Evolutionary conservation across 2,329 filamentous ascomycete genomes (phyloP).

Genomic region (Colletotrichum kahawae): DNA sequence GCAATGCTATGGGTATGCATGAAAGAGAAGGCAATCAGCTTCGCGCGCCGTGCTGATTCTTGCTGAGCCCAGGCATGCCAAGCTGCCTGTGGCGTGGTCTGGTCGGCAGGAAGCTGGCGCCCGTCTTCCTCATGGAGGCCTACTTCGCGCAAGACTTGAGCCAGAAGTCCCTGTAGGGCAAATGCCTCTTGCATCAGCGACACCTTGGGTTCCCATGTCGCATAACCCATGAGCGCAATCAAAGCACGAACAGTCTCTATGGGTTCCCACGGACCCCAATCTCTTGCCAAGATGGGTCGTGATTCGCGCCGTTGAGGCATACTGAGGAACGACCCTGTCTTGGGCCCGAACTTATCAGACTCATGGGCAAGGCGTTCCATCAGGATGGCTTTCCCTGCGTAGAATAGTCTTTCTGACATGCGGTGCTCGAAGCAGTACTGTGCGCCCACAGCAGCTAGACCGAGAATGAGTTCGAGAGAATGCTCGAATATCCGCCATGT

Average conservation of each 20-base stretch:
- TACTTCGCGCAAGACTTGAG: conserved; percentile 36
- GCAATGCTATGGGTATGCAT: conserved; percentile 43
- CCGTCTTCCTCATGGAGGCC: conserved; percentile 34
- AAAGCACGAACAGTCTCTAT: conserved; percentile 38
- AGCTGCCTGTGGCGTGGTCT: conserved; percentile 6
- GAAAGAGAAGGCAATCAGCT: conserved; percentile 43
- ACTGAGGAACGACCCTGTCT: conserved; percentile 28
- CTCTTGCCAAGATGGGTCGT: neutral
- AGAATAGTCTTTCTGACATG: conserved; percentile 37
- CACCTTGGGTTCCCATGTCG: conserved; percentile 40
- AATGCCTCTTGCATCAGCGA: conserved; percentile 39
- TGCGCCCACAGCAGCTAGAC: conserved; percentile 37
- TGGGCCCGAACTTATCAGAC: conserved; percentile 27
- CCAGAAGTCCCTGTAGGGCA: conserved; percentile 34
- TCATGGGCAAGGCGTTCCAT: conserved; percentile 32
- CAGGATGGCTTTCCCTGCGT: conserved; percentile 34
- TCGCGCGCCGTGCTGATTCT: conserved; percentile 37
- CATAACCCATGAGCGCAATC: conserved; percentile 41
- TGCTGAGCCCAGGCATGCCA: conserved; percentile 37
- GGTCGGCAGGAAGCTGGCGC: neutral
- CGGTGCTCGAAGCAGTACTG: conserved; percentile 44
- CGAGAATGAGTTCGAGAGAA: conserved; percentile 36
- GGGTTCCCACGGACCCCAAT: conserved; percentile 30
- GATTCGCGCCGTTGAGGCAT: conserved; percentile 19
- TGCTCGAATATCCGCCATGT: conserved; percentile 36